Evolutionary conservation across 495 filamentous ascomycete genomes (phyloP).

Genomic region (Aspergillus conjunctus): DNA sequence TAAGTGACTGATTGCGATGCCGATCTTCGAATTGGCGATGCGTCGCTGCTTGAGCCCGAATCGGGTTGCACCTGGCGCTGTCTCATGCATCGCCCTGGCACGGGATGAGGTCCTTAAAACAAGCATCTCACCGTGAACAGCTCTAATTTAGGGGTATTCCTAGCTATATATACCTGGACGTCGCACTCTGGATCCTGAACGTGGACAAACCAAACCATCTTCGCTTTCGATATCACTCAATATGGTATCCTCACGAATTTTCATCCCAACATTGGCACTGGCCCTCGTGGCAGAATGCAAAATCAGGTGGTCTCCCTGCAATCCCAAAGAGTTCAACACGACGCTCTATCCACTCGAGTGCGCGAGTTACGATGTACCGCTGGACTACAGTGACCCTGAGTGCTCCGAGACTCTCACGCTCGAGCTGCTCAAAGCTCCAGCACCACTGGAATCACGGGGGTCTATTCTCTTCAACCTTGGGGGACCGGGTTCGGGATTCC

Average conservation of each 20-base stretch:
- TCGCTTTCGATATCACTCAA: background rate
- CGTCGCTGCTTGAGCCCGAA: no score
- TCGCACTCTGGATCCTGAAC: no score
- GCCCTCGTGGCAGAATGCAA: slow-evolving; percentile 2
- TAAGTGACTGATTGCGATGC: no score
- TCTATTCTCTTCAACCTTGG: slow-evolving; percentile 11
- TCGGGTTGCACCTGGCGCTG: no score
- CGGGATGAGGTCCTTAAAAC: no score
- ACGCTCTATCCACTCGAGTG: slow-evolving; percentile 8
- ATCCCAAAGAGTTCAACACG: slow-evolving; percentile 9
- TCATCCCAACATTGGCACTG: slow-evolving; percentile 6
- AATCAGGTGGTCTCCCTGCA: slow-evolving; percentile 5
- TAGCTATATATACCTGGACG: no score
- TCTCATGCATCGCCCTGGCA: no score
- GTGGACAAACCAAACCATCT: no score
- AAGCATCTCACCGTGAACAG: no score
- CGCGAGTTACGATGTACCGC: slow-evolving; percentile 8
- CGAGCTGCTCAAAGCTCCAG: slow-evolving; percentile 10
- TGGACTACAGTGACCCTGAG: slow-evolving; percentile 7
- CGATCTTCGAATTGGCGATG: no score
- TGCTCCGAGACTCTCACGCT: slow-evolving; percentile 9
- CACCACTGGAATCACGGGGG: slow-evolving; percentile 7
- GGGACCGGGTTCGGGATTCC: background rate
- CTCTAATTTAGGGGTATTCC: no score
- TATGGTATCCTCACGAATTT: slow-evolving; percentile 9